Evolutionary conservation across 768 basidiomycete species (phyloP), one percentile per base, ranked within the genome.

Genomic region (Hygrophorus pudorinus): DNA sequence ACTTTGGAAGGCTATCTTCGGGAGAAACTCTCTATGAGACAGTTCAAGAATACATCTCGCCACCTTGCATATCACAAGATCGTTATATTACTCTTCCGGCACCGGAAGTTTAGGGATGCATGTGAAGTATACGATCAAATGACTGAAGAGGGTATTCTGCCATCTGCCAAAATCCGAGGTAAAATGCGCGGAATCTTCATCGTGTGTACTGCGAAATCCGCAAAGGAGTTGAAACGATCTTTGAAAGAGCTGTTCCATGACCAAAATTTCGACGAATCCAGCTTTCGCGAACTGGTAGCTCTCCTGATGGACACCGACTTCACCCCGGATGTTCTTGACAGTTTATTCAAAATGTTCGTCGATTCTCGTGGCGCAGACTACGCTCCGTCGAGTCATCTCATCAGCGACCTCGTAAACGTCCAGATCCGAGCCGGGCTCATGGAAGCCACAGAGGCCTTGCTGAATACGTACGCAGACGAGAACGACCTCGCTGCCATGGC

Each of bases 31-130:
- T 13, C 9, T 12, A 14, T 9, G n/a, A 81, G 89, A 54, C 61
- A 68, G 27, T 58, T 82, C 14, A 85, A 88, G 59, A 68, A 85
- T 3, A 46, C 59, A 3, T 67, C 70, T 5, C 75, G 77, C n/a
- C 59, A 52, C 31, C 53, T 56, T 38, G 49, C 45, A 6, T 74
- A 65, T 49, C 65, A 68, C 47, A 59, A 57, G 14, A 52, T 66
- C 37, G 66, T 75, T 16, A 50, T 58, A 6, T 59, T 65, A 14
- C 67, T 76, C 38, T 53, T 78, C 17, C 56, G 65, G 13, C 51
- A 64, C 31, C 60, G 61, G 1, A 45, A 57, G 6, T 65, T 69
- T 42, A 51, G 53, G 10, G 57, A 64, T 28, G 75, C 77, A 0
- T 52, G 64, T 13, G 47, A 54, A 2, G 55, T 76, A 9, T 67